Evolutionary conservation across 768 basidiomycete genomes (phyloP), one percentile per base, ranked within the genome.

Genomic region (Trichaptum fuscoviolaceum): DNA sequence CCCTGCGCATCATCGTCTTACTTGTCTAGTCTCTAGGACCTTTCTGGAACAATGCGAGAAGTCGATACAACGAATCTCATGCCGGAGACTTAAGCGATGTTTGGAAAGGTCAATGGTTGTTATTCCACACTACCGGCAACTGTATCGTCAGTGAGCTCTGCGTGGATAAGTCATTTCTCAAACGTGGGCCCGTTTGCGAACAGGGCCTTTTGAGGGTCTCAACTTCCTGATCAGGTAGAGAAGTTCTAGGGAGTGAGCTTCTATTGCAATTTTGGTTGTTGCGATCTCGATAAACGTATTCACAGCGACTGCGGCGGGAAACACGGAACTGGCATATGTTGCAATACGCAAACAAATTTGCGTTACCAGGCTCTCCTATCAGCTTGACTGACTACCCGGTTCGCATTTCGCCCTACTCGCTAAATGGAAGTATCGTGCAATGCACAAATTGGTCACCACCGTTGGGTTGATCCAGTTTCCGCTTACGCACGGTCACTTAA

Each of bases 171-270:
- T 52, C 42, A 52, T 52, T 20, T 4, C 42, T 15, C 20, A 12
- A 3, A 52, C 12, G 15, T 12, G 42, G 15, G 42, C 15, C 42
- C 6, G 59, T 18, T 61, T 6, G 59, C 59, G 3, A 61, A 7
- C 12, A 61, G 24, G 59, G 59, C 59, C 23, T 61, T 61, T 23
- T 5, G 24, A 9, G 59, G 59, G 12, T 61, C 59, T 61, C 59
- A 6, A 23, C 59, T 61, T 3, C 59, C 24, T 20, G 25, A 3
- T 15, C 12, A 61, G 3, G 59, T 18, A 12, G 25, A 61, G 24
- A 61, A 25, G 15, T 61, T 61, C 30, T 3, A 61, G 15, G 24
- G 59, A 18, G 59, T 20, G 23, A 34, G 23, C 24, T 17, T 3
- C 9, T 24, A 15, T 61, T 5, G 30, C 23, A 15, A 9, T 2